Base-by-base conservation (phyloP, 208 protist species). In the Kentomonas sorsogonicus region DNA sequence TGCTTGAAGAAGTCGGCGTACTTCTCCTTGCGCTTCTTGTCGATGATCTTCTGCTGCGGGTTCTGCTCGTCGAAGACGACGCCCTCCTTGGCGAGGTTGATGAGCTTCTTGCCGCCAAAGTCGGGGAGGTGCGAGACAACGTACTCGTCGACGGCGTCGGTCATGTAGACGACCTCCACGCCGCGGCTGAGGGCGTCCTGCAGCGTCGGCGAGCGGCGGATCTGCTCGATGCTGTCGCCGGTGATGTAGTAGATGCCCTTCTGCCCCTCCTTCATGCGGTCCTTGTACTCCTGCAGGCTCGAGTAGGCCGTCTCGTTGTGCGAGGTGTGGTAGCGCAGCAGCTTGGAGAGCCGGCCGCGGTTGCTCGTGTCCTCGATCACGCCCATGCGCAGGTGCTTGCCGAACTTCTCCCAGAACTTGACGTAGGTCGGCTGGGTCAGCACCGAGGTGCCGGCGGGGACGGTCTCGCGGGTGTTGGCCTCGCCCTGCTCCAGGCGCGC, bases 81-180 rank as follows among this genome's bases (percentile, higher is more conserved):
- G 45, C 79, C 92, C 58, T 99, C 97, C 80, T 98, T 98, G 34
- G 95, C 89, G 26, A 99, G 74, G 79, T 98, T 98, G 48, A 97
- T 70, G 25, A 99, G 74, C 57, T 98, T 94, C 69, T 98, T 97
- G 20, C 78, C 91, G 0, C 95, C 84, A 72, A 96, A 99, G 60
- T 99, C 97, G 22, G 74, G 77, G 10, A 99, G 45, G 50, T 96
- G 81, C 50, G 66, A 65, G 15, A 99, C 69, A 16, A 95, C 70
- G 66, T 99, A 99, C 81, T 99, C 98, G 72, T 99, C 98, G 46
- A 99, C 96, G 20, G 97, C 83, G 22, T 99, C 98, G 18, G 77
- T 93, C 86, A 99, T 92, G 63, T 79, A 96, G 15, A 98, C 54
- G n/a, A 98, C 93, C 69, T 98, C 93, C 4, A 96, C 59, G 40